Evolutionary conservation across 495 filamentous ascomycete species (phyloP).

Genomic region (Evansstolkia leycettana): DNA sequence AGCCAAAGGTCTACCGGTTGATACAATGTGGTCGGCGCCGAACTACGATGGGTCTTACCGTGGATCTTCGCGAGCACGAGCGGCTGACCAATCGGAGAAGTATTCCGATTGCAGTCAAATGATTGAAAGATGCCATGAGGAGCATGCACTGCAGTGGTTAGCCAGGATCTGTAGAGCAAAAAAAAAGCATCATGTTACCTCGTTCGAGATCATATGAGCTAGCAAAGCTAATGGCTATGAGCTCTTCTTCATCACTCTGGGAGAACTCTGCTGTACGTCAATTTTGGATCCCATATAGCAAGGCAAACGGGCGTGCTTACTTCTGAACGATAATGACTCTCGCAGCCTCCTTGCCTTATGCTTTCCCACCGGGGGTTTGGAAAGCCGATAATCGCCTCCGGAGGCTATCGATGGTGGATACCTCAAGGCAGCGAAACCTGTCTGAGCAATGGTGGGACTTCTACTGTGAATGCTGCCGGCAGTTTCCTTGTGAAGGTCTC

Average conservation of each 20-base stretch:
- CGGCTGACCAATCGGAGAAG: neutral
- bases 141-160: slow-evolving; percentile 14
- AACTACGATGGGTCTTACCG: no score
- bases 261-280: slow-evolving; percentile 11
- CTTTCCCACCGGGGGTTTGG: neutral
- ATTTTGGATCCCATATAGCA: neutral
- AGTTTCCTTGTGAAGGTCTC: slow-evolving; percentile 9
- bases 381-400: slow-evolving; percentile 6
- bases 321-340: slow-evolving; percentile 17
- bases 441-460: slow-evolving; percentile 11
- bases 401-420: slow-evolving; percentile 1
- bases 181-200: slow-evolving; percentile 5
- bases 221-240: slow-evolving; percentile 20
- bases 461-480: slow-evolving; percentile 6
- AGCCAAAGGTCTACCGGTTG: neutral
- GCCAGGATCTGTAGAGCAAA: neutral
- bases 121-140: slow-evolving; percentile 15
- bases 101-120: slow-evolving; percentile 2
- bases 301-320: slow-evolving; percentile 4
- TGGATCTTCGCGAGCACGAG: neutral
- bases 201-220: slow-evolving; percentile 19
- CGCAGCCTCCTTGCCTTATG: slow-evolving; percentile 10
- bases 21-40: neutral
- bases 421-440: slow-evolving; percentile 6
- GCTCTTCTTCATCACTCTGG: slow-evolving; percentile 19